Base-by-base conservation (phyloP, 2,329 filamentous ascomycete genomes). In the Fusarium illudens region DNA sequence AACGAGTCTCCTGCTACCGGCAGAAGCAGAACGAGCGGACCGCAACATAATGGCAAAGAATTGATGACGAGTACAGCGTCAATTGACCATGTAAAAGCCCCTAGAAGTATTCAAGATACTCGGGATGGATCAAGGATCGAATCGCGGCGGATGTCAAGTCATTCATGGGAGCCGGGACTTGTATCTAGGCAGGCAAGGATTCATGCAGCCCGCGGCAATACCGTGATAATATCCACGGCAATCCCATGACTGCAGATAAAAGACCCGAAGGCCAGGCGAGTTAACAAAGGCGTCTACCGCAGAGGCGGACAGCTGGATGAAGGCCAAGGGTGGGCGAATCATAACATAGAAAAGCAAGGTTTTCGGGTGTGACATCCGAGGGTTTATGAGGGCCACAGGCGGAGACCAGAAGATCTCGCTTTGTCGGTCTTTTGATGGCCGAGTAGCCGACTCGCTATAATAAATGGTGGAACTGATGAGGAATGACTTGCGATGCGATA, bases 331-430 rank as follows among this genome's bases (percentile, higher is more conserved):
- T 3, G 19, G 30, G 20, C 32, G 17, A 50, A 19, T 33, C 25
- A 30, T 22, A 7, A 25, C 20, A 25, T 22, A 25, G 17, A 20
- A n/a, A 15, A 3, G 17, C 12, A 30, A 13, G 10, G 12, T 12
- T 20, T 25, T 32, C 60, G 56, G 60, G 22, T 8, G 44, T 4
- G 27, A 59, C 42, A 62, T 62, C 56, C 60, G 55, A 54, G 49
- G 55, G 29, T 4, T 8, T 34, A 15, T 13, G 30, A 20, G 32
- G 2, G 4, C 19, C 29, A 22, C 13, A 51, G 32, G 29, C 10
- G 20, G 17, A 27, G 49, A 51, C 15, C 20, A 3, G 4, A 8
- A 0, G 13, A 9, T 32, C 27, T 32, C 6, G 17, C 17, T n/a
- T 3, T 20, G 29, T 37, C 36, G 36, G 25, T 29, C 3, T 48